Evolutionary conservation across 805 yeast species (phyloP).

Genomic region (Danielia reshetovae): DNA sequence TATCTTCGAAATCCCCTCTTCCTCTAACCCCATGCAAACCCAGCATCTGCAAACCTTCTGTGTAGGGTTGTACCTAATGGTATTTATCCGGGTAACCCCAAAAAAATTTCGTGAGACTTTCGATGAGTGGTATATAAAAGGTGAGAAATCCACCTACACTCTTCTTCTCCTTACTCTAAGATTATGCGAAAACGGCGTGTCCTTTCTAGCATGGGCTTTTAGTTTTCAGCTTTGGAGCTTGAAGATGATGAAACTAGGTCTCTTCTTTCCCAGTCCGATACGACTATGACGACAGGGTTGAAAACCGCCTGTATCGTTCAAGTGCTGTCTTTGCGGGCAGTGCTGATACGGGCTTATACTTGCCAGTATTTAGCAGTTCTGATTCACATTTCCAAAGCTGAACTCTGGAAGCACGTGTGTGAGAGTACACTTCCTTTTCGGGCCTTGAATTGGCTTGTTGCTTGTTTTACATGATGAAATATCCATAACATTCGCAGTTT

Average conservation of each 20-base stretch:
- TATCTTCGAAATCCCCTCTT: not conserved
- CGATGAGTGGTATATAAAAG: slow-evolving; percentile 8
- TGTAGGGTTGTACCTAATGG: slow-evolving; percentile 6
- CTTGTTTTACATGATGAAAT: slow-evolving; percentile 63
- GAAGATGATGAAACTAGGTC: slow-evolving; percentile 49
- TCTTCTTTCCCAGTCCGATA: slow-evolving; percentile 88
- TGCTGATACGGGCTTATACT: slow-evolving; percentile 62
- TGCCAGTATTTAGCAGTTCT: slow-evolving; percentile 79
- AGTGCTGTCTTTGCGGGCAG: slow-evolving; percentile 37
- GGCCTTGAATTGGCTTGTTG: slow-evolving; percentile 1
- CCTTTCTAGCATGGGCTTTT: slow-evolving; percentile 22
- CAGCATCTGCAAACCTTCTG: slow-evolving; percentile 7
- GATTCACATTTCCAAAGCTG: slow-evolving; percentile 36
- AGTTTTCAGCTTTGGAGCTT: slow-evolving; percentile 11
- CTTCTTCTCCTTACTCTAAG: not conserved
- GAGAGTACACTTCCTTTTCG: slow-evolving; percentile 12
- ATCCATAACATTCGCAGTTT: slow-evolving; percentile 88
- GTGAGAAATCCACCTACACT: slow-evolving; percentile 2
- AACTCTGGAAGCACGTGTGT: slow-evolving; percentile 26
- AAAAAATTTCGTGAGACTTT: not conserved
- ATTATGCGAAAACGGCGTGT: slow-evolving; percentile 5
- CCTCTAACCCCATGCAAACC: slow-evolving; percentile 1
- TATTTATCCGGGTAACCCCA: not conserved
- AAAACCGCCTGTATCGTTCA: slow-evolving; percentile 39
- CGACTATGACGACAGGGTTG: slow-evolving; percentile 93